Base-by-base conservation (phyloP, 345 rosid species). In the Erodium maritimum region DNA sequence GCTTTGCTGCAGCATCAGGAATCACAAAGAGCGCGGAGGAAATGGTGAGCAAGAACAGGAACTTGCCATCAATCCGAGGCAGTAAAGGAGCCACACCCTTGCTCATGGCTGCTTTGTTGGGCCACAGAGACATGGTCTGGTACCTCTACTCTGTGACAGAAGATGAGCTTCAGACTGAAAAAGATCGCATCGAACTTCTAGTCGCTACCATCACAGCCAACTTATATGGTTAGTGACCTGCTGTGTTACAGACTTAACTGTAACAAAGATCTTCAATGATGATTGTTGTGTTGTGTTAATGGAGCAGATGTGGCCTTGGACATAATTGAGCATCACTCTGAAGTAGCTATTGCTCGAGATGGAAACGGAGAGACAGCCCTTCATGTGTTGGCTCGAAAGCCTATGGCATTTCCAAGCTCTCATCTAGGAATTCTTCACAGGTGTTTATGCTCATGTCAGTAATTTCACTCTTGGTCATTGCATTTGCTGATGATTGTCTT, bases 61-160 rank as follows among this genome's bases (percentile, higher is more conserved):
- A 12, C 3, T 61, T 78, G 70, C 74, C 79, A 1, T 53, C 42
- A n/a, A 53, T 69, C 55, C 56, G 75, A 65, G 74, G 79, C 18
- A 54, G 64, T 21, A 60, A 64, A 61, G 71, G 76, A 52, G 63
- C 50, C 2, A 64, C 76, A 45, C 79, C 79, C 6, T 60, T 78
- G 34, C 62, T 59, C 20, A 69, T 74, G 69, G 79, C 82, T 19
- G 72, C 73, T 57, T 58, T 64, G 24, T 53, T 66, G 18, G 82
- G 79, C 42, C 74, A 71, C 45, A 59, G 70, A 52, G 63, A 71
- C 18, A 75, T 71, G 75, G 73, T 68, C 33, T 69, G 66, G 76
- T 75, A 71, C 56, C 74, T 75, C 5, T 68, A 58, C 57, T 45
- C 58, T 52, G 64, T 62, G 24, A 71, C 74, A 33, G 21, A 58